phyloP scores from a whole-genome alignment of 1,139 yeast species.

The Suhomyces ambrosiae region DNA sequence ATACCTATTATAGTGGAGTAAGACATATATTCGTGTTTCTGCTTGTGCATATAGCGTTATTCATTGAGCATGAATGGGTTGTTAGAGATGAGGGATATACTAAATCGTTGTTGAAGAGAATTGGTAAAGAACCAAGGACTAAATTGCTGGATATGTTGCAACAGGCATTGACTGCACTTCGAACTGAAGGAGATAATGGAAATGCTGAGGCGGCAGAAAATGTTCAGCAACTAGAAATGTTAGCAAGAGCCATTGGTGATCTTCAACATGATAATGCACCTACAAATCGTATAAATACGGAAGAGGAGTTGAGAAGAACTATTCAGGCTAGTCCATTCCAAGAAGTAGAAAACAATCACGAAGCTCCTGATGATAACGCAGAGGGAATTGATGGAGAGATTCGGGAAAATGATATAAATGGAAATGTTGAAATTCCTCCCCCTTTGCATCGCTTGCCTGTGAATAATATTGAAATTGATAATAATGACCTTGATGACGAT shows the following conservation, averaged over 20 bases:
- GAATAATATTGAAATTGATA: neutral
- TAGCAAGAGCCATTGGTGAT: slow-evolving; percentile 37
- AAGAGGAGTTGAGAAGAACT: slow-evolving; percentile 26
- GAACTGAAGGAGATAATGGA: slow-evolving; percentile 27
- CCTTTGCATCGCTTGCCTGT: neutral
- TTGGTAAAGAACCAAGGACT: slow-evolving; percentile 59
- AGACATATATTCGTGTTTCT: slow-evolving; percentile 41
- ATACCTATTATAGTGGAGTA: slow-evolving; percentile 47
- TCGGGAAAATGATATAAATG: neutral
- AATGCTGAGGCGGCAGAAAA: slow-evolving; percentile 24
- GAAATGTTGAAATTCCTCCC: neutral
- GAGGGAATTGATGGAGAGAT: neutral
- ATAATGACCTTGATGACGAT: slow-evolving; percentile 4
- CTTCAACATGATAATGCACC: slow-evolving; percentile 24
- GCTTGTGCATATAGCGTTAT: slow-evolving; percentile 48
- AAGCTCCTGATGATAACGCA: neutral
- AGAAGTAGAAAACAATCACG: too few species aligned
- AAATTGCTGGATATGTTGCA: slow-evolving; percentile 27
- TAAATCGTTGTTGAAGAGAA: slow-evolving; percentile 53
- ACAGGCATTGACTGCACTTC: slow-evolving; percentile 25
- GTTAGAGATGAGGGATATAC: slow-evolving; percentile 66
- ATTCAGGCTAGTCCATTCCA: slow-evolving; percentile 9
- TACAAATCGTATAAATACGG: slow-evolving; percentile 12
- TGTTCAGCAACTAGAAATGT: slow-evolving; percentile 29
- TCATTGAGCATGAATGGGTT: slow-evolving; percentile 72